Conservation (phyloP, 805 yeast species). For the Ogataea pini region DNA sequence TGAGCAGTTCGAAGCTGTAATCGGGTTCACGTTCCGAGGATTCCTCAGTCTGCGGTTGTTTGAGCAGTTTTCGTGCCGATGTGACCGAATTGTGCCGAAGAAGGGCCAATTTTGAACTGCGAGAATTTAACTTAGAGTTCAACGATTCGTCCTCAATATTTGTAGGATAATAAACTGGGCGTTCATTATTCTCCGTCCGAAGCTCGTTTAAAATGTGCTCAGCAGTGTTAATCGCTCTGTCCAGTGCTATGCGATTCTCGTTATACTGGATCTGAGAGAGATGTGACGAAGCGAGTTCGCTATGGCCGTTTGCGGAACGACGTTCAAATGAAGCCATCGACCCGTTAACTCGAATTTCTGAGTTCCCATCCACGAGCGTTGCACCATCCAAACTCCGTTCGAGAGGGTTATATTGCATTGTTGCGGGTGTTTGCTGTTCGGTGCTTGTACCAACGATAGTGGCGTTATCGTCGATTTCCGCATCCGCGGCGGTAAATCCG, state of each 20-base stretch:
- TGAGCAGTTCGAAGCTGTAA: slow-evolving; percentile 59
- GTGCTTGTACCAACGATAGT: slow-evolving; percentile 19
- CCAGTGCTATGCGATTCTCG: slow-evolving; percentile 65
- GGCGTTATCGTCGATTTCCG: slow-evolving; percentile 25
- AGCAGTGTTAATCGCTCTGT: slow-evolving; percentile 57
- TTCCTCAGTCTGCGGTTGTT: slow-evolving; percentile 13
- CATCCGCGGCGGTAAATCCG: background rate
- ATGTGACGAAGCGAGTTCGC: slow-evolving; percentile 43
- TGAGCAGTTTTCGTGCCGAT: slow-evolving; percentile 16
- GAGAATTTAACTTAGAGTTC: slow-evolving; percentile 45
- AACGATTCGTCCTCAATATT: slow-evolving; percentile 35
- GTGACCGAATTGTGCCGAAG: slow-evolving; percentile 42
- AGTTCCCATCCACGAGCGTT: slow-evolving; percentile 30
- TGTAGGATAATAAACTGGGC: slow-evolving; percentile 67
- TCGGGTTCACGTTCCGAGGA: slow-evolving; percentile 21
- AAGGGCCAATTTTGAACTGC: slow-evolving; percentile 53
- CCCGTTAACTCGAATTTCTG: slow-evolving; percentile 5
- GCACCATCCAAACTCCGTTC: slow-evolving; percentile 31
- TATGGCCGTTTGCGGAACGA: slow-evolving; percentile 12
- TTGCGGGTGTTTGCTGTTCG: slow-evolving; percentile 17
- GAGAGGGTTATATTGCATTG: slow-evolving; percentile 24
- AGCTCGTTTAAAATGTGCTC: slow-evolving; percentile 52
- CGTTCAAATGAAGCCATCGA: slow-evolving; percentile 17
- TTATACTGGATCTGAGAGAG: slow-evolving; percentile 76
- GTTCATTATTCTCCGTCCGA: slow-evolving; percentile 52